Conservation (phyloP, 768 basidiomycete species). For the Mycena chlorophos region DNA sequence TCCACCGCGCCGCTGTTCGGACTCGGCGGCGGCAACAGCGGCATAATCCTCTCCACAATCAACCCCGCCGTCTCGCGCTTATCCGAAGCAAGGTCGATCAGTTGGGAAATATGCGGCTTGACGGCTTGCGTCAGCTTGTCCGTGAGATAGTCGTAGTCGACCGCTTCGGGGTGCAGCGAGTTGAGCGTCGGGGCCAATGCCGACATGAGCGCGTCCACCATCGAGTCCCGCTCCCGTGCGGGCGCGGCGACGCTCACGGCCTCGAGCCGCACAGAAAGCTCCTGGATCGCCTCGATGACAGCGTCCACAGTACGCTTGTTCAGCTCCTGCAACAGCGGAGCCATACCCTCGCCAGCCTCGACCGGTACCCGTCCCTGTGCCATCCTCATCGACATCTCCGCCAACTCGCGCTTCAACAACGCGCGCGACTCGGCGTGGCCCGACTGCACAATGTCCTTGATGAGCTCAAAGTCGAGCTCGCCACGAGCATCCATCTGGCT, state of each 20-base stretch:
- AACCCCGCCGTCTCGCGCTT: constrained; percentile 84
- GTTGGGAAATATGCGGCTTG: constrained; percentile 84
- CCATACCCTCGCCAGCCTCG: constrained; percentile 33
- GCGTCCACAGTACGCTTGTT: constrained; percentile 57
- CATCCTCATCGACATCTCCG: constrained; percentile 47
- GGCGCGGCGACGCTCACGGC: constrained; percentile 47
- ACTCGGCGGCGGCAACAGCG: constrained; percentile 53
- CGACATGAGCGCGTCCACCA: constrained; percentile 61
- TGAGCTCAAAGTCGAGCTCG: constrained; percentile 75
- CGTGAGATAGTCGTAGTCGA: constrained; percentile 81
- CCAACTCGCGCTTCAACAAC: constrained; percentile 61
- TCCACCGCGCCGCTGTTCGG: constrained; percentile 43
- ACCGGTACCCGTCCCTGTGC: constrained; percentile 26
- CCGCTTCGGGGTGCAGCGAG: constrained; percentile 59
- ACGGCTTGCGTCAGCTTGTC: constrained; percentile 77
- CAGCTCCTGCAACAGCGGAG: constrained; percentile 57
- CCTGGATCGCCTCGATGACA: constrained; percentile 60
- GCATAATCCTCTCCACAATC: constrained; percentile 72
- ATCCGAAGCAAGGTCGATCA: constrained; percentile 86
- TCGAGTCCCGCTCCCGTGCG: constrained; percentile 54
- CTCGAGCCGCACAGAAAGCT: constrained; percentile 57
- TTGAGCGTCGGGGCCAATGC: constrained; percentile 62
- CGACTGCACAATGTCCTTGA: constrained; percentile 69
- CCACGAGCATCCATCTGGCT: constrained; percentile 71
- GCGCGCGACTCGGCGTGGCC: constrained; percentile 62